Evolutionary conservation across 257 asterid genomes (phyloP), one percentile per base, ranked within the genome.

Genomic region (Primulina tabacum): DNA sequence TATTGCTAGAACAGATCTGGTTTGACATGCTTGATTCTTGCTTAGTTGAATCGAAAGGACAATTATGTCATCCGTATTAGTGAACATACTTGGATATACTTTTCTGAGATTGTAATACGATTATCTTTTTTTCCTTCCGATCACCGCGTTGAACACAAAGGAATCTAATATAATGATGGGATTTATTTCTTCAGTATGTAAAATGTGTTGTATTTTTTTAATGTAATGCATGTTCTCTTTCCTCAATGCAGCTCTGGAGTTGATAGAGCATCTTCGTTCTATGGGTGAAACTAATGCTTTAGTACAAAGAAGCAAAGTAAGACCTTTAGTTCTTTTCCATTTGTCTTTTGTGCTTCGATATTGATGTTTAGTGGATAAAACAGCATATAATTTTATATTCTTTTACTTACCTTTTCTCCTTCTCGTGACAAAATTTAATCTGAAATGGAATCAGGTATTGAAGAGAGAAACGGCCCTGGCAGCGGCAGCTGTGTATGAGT

Each of bases 211-310:
- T 33, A 65, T 63, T 68, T 76, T 40, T 55, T 37, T 18, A 37
- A 57, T 47, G 50, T 73, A 73, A 74, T 52, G 30, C 35, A 3
- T 57, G 63, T 17, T 75, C 66, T 68, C 35, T 67, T 79, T 58
- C 73, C 43, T 59, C 69, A 77, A 64, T 79, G 79, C 73, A 93
- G 99, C 97, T 75, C 77, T 93, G 85, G 99, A 93, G 77, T 82
- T 93, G 84, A 93, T 93, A 28, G 97, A 93, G 82, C 99, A 93
- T 86, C 90, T 93, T 26, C 97, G 99, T 47, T 69, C 96, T 50
- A 90, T 93, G 99, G 99, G 97, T 4, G 97, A 93, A 84, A 87
- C 96, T 58, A 93, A 89, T 84, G 97, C 99, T 74, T 78, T 93
- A 64, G 60, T 85, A 6, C 92, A 93, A 66, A 86, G 95, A 63